Evolutionary conservation across 768 basidiomycete genomes (phyloP).

Genomic region (Lentinula sp.): DNA sequence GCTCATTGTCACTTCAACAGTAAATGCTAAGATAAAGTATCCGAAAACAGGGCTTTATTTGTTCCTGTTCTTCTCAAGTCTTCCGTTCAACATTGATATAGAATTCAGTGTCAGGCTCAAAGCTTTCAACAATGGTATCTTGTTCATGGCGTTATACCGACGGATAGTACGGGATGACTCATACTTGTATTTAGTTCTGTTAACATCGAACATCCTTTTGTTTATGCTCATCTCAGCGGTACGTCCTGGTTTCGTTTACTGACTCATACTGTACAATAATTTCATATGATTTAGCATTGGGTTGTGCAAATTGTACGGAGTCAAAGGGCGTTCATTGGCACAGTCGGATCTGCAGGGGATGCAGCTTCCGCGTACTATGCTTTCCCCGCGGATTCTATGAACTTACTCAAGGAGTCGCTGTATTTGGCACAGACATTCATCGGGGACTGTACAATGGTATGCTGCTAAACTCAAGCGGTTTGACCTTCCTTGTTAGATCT

Average conservation of each 20-base stretch:
- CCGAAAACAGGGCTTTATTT: background rate
- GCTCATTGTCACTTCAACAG: background rate
- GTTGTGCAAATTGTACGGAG: background rate
- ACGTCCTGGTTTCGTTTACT: background rate
- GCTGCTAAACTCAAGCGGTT: background rate
- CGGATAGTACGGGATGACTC: background rate
- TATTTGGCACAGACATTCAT: constrained; percentile 1
- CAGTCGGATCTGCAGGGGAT: background rate
- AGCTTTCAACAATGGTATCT: background rate
- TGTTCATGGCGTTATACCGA: background rate
- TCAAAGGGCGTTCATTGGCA: background rate
- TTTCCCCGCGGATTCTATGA: background rate
- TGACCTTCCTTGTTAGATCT: background rate
- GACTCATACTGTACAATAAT: background rate
- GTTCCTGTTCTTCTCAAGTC: background rate
- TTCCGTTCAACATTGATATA: background rate
- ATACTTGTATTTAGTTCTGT: background rate
- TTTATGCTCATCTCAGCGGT: background rate
- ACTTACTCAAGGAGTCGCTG: constrained; percentile 1
- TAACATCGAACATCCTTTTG: background rate
- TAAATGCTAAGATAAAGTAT: background rate
- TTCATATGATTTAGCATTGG: background rate
- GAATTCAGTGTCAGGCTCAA: background rate
- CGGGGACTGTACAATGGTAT: constrained; percentile 3
- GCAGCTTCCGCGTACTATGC: background rate